Evolutionary conservation across 1,139 yeast species (phyloP).

Genomic region (Candida glucosophila): DNA sequence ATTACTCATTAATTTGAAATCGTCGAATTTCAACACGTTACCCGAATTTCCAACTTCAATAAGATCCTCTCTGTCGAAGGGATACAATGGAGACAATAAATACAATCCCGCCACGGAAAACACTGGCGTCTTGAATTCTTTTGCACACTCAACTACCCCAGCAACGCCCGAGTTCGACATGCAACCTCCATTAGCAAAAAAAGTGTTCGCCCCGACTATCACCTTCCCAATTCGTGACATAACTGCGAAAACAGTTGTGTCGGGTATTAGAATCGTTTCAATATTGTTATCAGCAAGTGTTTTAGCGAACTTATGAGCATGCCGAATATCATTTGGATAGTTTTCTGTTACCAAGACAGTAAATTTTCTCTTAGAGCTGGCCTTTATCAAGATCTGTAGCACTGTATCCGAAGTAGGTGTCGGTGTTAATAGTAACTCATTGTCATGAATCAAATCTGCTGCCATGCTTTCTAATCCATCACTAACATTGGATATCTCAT

Average conservation of each 20-base stretch:
- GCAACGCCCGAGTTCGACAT: constrained; percentile 87
- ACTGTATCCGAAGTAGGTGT: constrained; percentile 92
- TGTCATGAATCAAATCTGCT: constrained; percentile 88
- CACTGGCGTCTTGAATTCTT: constrained; percentile 90
- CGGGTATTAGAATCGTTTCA: constrained; percentile 88
- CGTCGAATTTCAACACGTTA: constrained; percentile 65
- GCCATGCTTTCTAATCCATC: constrained; percentile 89
- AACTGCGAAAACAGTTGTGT: constrained; percentile 84
- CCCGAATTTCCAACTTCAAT: constrained; percentile 94
- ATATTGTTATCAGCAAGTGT: constrained; percentile 78
- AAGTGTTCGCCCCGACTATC: constrained; percentile 83
- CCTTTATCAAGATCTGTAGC: constrained; percentile 74
- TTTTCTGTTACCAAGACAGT: constrained; percentile 90
- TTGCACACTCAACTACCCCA: constrained; percentile 91
- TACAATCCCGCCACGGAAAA: constrained; percentile 92
- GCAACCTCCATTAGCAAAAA: constrained; percentile 94
- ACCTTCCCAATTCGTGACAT: constrained; percentile 98
- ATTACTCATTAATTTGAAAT: constrained; percentile 54
- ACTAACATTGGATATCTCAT: constrained; percentile 82
- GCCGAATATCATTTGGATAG: constrained; percentile 75
- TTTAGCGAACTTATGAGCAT: constrained; percentile 74
- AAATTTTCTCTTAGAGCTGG: constrained; percentile 83
- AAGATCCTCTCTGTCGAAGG: constrained; percentile 80
- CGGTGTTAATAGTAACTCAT: constrained; percentile 84
- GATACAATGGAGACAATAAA: constrained; percentile 88